Base-by-base conservation (phyloP, 805 yeast species). In the Lachancea fermentati region DNA sequence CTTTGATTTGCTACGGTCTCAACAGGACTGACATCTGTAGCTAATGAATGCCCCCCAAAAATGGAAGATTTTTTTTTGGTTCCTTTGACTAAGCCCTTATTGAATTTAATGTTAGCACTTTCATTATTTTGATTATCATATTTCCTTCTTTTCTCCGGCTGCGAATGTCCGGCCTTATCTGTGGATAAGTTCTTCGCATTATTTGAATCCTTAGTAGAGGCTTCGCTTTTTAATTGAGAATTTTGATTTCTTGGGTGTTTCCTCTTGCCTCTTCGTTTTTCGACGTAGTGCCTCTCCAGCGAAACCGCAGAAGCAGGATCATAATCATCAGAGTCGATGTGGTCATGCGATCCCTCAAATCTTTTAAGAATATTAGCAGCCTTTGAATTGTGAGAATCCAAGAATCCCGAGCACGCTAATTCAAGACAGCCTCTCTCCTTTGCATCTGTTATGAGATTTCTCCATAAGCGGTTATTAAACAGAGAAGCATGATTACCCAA, bases 401-500 rank as follows among this genome's bases (percentile, higher is more conserved):
- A 39, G 24, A 59, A 60, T 3, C 64, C 64, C 1, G 61, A 48
- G 24, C 52, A 50, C 4, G 62, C 62, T 13, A 41, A 32, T 19
- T 50, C 55, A 12, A 63, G 32, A 19, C 58, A 48, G 7, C 54
- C 52, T 45, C 95, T 67, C 0, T 58, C 51, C 28, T 65, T 60
- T 0, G 95, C 95, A 66, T 89, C 80, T 0, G 62, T 58, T 7
- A 89, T 71, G 37, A 93, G 66, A 42, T 75, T 69, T 19, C 60
- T 65, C 98, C 98, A 93, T 0, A 87, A 77, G 17, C 67, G 67
- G 56, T 88, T 83, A 39, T 75, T 65, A 5, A 58, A 51, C 48
- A 91, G 72, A 1, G 94, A 78, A n/a, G 69, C 66, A 22, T 71
- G 75, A 51, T 85, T 80, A 15, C 98, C 98, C 12, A 94, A 62